These are phyloP conservation scores for Nigrospora osmanthi DNA, from an alignment of 2,329 filamentous ascomycete species.

Conservation along the genomic window DNA sequence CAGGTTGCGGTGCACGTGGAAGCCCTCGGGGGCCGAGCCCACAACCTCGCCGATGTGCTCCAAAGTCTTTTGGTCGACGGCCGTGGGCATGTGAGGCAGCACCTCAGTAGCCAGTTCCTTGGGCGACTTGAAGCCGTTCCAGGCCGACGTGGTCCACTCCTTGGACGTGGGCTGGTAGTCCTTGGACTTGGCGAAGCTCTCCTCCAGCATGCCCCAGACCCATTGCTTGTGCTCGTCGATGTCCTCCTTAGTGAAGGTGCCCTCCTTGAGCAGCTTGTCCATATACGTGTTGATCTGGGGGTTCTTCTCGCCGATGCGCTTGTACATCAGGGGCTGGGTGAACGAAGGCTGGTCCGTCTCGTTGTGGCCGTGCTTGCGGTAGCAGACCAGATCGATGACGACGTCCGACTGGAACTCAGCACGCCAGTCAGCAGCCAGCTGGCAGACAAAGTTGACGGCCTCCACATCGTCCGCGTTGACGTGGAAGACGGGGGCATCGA, in stretches of 20 bases:
- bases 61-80: slow-evolving; percentile 63
- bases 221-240: slow-evolving; percentile 99
- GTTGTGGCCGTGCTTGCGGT: slow-evolving; percentile 98
- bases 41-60: slow-evolving; percentile 79
- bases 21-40: slow-evolving; percentile 71
- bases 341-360: slow-evolving; percentile 99
- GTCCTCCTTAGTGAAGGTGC: slow-evolving; percentile 94
- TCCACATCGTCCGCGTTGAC: slow-evolving; percentile 98
- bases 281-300: slow-evolving; percentile 87
- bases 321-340: slow-evolving; percentile 99
- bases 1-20: slow-evolving; percentile 87
- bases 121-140: slow-evolving; percentile 99
- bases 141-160: slow-evolving; percentile 97
- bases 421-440: slow-evolving; percentile 94
- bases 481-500: slow-evolving; percentile 97
- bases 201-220: slow-evolving; percentile 98
- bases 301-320: slow-evolving; percentile 81
- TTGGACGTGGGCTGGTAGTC: slow-evolving; percentile 95
- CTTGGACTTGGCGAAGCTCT: slow-evolving; percentile 95
- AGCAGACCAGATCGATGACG: slow-evolving; percentile 96
- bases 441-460: slow-evolving; percentile 96
- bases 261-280: slow-evolving; percentile 82
- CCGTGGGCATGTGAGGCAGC: slow-evolving; percentile 83
- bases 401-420: slow-evolving; percentile 98
- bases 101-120: slow-evolving; percentile 95